A percentile compares a stretch with the other conserved stretches of the same genome.
phyloP scores from a whole-genome alignment of 2,329 filamentous ascomycete genomes.

The Penicillium sp. region DNA sequence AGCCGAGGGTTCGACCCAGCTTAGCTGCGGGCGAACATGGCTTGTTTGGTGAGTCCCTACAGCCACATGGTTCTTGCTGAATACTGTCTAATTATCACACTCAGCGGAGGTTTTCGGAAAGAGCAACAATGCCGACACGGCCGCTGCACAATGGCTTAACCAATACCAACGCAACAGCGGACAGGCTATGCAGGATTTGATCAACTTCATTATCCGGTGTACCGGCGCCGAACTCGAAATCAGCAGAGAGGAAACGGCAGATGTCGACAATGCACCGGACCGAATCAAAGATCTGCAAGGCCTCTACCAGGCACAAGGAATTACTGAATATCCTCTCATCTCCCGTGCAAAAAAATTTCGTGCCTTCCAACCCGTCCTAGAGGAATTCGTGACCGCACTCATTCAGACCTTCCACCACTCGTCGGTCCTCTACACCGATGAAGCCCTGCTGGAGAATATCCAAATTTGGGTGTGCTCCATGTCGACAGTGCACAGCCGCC shows the following conservation, averaged over 20 bases:
- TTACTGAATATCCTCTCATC: slow-evolving; percentile 88
- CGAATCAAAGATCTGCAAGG: slow-evolving; percentile 82
- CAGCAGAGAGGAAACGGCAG: slow-evolving; percentile 77
- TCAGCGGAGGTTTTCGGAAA: slow-evolving; percentile 60
- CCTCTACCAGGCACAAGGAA: slow-evolving; percentile 77
- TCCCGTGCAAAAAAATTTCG: slow-evolving; percentile 73
- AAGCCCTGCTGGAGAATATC: slow-evolving; percentile 79
- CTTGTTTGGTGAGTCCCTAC: slow-evolving; percentile 52
- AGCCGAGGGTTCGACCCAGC: slow-evolving; percentile 52
- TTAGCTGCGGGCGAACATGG: slow-evolving; percentile 54
- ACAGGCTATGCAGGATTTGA: slow-evolving; percentile 55
- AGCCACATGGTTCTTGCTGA: neutral
- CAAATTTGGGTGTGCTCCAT: slow-evolving; percentile 86
- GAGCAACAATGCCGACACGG: slow-evolving; percentile 54
- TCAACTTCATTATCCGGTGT: slow-evolving; percentile 63
- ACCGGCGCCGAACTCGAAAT: slow-evolving; percentile 80
- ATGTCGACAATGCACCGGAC: slow-evolving; percentile 80
- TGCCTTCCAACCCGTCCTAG: slow-evolving; percentile 73
- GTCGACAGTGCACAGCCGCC: slow-evolving; percentile 81
- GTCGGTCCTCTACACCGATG: slow-evolving; percentile 75
- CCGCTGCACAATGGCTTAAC: slow-evolving; percentile 57
- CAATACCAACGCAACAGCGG: slow-evolving; percentile 56
- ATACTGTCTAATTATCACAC: slow-evolving; percentile 23
- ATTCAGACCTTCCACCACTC: slow-evolving; percentile 77
- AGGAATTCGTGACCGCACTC: slow-evolving; percentile 74